phyloP scores from a whole-genome alignment of 768 basidiomycete species.

The Heimioporus sp. region DNA sequence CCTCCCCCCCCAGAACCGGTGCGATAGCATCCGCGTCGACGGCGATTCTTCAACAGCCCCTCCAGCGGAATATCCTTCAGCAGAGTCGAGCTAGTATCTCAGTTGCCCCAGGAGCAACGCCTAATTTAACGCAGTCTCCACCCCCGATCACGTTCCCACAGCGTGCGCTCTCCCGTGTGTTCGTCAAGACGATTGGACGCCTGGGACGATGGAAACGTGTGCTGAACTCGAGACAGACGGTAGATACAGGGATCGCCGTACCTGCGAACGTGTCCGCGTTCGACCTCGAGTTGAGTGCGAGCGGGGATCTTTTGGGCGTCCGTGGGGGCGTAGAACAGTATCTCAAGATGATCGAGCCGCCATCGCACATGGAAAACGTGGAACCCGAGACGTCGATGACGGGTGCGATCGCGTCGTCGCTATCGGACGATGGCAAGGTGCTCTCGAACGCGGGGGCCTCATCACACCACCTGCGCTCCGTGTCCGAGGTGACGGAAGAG shows the following conservation, averaged over 20 bases:
- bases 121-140: conserved; percentile 32
- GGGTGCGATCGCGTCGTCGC: no score
- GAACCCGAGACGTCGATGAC: conserved; percentile 3
- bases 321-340: conserved; percentile 67
- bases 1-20: conserved; percentile 39
- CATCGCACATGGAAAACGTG: background rate
- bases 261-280: conserved; percentile 62
- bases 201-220: conserved; percentile 83
- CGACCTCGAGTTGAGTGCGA: conserved; percentile 62
- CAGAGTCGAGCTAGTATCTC: conserved; percentile 39
- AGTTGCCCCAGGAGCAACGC: conserved; percentile 18
- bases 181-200: conserved; percentile 80
- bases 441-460: background rate
- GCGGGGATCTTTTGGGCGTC: conserved; percentile 58
- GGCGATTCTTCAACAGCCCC: conserved; percentile 63
- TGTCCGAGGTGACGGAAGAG: conserved; percentile 32
- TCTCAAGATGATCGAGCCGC: conserved; percentile 52
- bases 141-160: conserved; percentile 48
- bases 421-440: conserved; percentile 8
- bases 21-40: conserved; percentile 56
- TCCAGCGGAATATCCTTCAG: conserved; percentile 49
- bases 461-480: conserved; percentile 26
- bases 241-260: conserved; percentile 35
- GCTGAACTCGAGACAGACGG: conserved; percentile 46
- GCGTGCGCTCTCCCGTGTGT: conserved; percentile 66